Evolutionary conservation across 495 filamentous ascomycete genomes (phyloP).

Genomic region (Bathelium albidoporum): DNA sequence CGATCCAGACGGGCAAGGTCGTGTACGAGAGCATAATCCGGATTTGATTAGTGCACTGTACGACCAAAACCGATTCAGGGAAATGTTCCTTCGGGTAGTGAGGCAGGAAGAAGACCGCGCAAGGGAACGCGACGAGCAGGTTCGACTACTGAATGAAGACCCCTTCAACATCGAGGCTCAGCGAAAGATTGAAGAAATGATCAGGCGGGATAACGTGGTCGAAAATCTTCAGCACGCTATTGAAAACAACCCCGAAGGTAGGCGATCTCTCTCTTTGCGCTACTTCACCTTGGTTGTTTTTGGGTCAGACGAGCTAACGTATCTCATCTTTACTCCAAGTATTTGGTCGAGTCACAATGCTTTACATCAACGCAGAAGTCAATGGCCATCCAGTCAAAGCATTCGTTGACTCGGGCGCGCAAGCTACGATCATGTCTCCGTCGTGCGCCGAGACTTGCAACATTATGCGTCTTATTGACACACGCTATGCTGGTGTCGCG

Average conservation of each 20-base stretch:
- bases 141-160: slow-evolving; percentile 73
- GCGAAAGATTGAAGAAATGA: slow-evolving; percentile 90
- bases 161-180: slow-evolving; percentile 88
- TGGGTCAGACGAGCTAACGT: background rate
- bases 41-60: slow-evolving; percentile 69
- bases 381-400: slow-evolving; percentile 88
- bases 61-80: slow-evolving; percentile 62
- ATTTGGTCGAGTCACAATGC: slow-evolving; percentile 86
- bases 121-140: slow-evolving; percentile 66
- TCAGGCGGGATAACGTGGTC: slow-evolving; percentile 82
- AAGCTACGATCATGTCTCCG: slow-evolving; percentile 98
- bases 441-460: slow-evolving; percentile 80
- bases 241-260: slow-evolving; percentile 96
- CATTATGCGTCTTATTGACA: slow-evolving; percentile 95
- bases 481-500: slow-evolving; percentile 80
- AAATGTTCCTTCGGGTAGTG: slow-evolving; percentile 54
- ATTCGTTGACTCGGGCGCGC: slow-evolving; percentile 94
- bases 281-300: slow-evolving; percentile 10
- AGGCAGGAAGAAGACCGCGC: slow-evolving; percentile 59
- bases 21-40: slow-evolving; percentile 59
- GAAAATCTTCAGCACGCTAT: slow-evolving; percentile 92
- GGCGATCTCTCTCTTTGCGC: slow-evolving; percentile 9
- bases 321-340: slow-evolving; percentile 44
- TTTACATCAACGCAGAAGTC: slow-evolving; percentile 93
- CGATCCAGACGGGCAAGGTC: slow-evolving; percentile 57